Evolutionary conservation across 176 grass and related monocot genomes (phyloP).

Genomic region (Carex myosuroides): DNA sequence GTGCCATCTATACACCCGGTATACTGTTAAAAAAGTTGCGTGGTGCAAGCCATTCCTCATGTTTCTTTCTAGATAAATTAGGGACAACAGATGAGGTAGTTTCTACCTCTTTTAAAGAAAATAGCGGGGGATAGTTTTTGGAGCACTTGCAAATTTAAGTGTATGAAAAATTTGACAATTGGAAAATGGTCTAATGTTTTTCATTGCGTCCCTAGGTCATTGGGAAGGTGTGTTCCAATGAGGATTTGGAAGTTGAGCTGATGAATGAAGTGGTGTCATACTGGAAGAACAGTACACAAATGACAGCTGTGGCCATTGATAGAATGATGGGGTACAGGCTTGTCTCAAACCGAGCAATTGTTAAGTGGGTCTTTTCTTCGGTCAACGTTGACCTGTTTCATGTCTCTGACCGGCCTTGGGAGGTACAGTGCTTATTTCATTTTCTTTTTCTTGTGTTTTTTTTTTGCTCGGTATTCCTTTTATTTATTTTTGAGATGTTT

Average conservation of each 20-base stretch:
- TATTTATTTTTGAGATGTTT: conserved; percentile 17
- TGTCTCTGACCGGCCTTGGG: conserved; percentile 96
- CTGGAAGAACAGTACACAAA: conserved; percentile 95
- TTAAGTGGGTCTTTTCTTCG: conserved; percentile 88
- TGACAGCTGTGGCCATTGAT: conserved; percentile 93
- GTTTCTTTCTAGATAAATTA: background rate
- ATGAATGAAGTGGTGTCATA: conserved; percentile 79
- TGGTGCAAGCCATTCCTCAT: background rate
- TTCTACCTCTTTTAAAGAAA: background rate
- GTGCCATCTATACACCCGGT: background rate
- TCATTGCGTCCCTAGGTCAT: conserved; percentile 28
- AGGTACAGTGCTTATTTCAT: conserved; percentile 38
- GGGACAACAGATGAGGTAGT: background rate
- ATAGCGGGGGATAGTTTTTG: background rate
- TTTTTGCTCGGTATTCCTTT: background rate
- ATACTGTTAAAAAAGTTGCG: background rate
- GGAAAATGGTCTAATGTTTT: background rate
- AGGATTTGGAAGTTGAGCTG: conserved; percentile 72
- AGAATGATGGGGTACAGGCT: conserved; percentile 96
- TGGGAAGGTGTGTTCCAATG: conserved; percentile 63
- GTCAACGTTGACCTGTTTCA: conserved; percentile 78
- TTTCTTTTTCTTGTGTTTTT: background rate
- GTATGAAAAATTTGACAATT: background rate
- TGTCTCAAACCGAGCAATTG: conserved; percentile 82
- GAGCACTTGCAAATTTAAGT: background rate